phyloP scores from a whole-genome alignment of 805 yeast species.

The Yarrowia yakushimensis region DNA sequence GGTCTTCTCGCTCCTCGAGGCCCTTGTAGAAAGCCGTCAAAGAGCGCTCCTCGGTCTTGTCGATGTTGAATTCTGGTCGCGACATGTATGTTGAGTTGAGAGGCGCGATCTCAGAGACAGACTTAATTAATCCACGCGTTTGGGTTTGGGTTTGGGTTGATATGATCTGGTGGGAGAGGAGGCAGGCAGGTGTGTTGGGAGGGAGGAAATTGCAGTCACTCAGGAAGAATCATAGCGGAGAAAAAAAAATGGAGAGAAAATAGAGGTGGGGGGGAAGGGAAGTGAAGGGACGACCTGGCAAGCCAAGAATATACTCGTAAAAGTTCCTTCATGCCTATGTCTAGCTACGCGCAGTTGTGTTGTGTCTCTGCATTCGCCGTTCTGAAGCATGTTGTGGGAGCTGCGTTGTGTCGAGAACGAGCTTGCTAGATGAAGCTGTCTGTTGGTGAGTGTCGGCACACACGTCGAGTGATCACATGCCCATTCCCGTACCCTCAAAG shows the following conservation, averaged over 20 bases:
- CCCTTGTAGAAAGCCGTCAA: conserved; percentile 34
- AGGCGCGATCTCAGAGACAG: not conserved
- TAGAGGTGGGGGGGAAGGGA: too few relatives aligned
- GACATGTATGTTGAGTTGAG: conserved; percentile 8
- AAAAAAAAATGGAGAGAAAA: too few relatives aligned
- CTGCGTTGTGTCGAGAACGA: too few relatives aligned
- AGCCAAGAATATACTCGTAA: too few relatives aligned
- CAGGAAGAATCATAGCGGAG: too few relatives aligned
- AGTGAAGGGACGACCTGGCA: too few relatives aligned
- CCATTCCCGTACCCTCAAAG: not conserved
- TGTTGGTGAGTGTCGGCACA: too few relatives aligned
- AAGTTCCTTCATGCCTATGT: too few relatives aligned
- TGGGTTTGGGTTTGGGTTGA: conserved; percentile 7
- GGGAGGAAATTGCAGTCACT: not conserved
- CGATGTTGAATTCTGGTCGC: conserved; percentile 33
- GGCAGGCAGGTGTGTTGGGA: not conserved
- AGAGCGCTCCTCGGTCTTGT: conserved; percentile 46
- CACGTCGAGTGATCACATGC: not conserved
- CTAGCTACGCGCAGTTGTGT: too few relatives aligned
- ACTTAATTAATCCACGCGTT: conserved; percentile 7
- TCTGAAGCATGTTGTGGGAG: too few relatives aligned
- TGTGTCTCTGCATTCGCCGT: too few relatives aligned
- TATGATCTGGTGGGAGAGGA: not conserved
- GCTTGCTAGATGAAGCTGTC: too few relatives aligned
- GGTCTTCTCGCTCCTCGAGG: conserved; percentile 24